Base-by-base conservation (phyloP, 2,329 filamentous ascomycete species). In the Sarocladiaceae sp. region DNA sequence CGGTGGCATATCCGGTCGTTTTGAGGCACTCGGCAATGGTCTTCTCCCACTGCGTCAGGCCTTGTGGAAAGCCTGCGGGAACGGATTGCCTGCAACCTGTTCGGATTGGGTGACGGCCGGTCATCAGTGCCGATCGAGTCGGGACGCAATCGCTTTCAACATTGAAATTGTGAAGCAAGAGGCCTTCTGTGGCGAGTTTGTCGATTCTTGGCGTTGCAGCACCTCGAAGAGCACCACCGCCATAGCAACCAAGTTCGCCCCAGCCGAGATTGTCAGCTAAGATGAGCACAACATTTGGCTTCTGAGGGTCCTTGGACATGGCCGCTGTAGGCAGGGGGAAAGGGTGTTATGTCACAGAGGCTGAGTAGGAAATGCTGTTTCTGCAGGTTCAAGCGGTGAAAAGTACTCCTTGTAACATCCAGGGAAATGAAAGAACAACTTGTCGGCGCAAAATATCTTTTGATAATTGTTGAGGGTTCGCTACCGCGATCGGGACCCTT, bases 231-330 rank as follows among this genome's bases (percentile, higher is more conserved):
- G 55, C 37, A 1, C 66, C 65, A 7, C 66, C 64, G 1, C 66
- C 64, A 33, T 68, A 67, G 37, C 64, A 67, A 1, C 64, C 65
- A 3, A 69, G 57, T 44, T 69, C 66, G 13, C 66, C 66, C 66
- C 64, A 69, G 52, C 66, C 66, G 11, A 69, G 64, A 50, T 69
- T 69, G 35, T 69, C 66, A n/a, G 66, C 66, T 0, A 68, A 55
- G 52, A 62, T 59, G n/a, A 69, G 61, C 2, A 65, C 58, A 29
- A 68, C 53, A 13, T 68, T 69, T 6, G 65, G 65, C 22, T 20
- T 15, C 8, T 15, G 8, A 15, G 29, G 29, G 15, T 33, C 29
- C 15, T 15, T 8, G 15, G 29, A 33, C 29, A 33, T 33, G 29
- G n/a, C n/a, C n/a, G n/a, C n/a, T n/a, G n/a, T n/a, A n/a, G n/a